Evolutionary conservation across 768 basidiomycete genomes (phyloP), one percentile per base, ranked within the genome.

Genomic region (Gloeophyllum trabeum): DNA sequence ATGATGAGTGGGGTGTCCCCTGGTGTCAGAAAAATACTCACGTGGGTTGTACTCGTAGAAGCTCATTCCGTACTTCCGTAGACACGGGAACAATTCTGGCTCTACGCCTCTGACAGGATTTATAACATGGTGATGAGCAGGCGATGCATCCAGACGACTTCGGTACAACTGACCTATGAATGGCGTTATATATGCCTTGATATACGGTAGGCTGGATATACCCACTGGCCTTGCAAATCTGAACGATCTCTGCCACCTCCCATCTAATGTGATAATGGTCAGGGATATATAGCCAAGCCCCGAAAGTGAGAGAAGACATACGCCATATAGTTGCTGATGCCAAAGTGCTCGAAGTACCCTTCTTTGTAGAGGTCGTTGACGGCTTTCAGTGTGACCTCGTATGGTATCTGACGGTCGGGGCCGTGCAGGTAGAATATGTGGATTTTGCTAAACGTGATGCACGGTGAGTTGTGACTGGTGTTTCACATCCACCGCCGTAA

Each of bases 381-480:
- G 1, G 60, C 65, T 42, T 62, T 61, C 6, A 75, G 50, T 0
- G 74, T 73, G 28, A 65, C 68, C 42, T 65, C 63, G 53, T 66
- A 68, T 2, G 67, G 65, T 1, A 62, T 66, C n/a, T 56, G 61
- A 30, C 66, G 60, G 43, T 71, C 65, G 1, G 64, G 63, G 10
- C 52, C 59, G 47, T 76, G 74, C 10, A 74, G 57, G 52, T 69
- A 75, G 55, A 61, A 71, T 48, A 73, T 63, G 22, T 71, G 67
- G 25, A 70, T 41, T 16, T 43, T 43, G 39, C 57, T 58, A n/a
- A n/a, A n/a, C n/a, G n/a, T n/a, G n/a, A n/a, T 10, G 16, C 28
- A 16, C 16, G 10, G 16, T 16, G 10, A 10, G 28, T 10, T 32
- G 28, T 10, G 28, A 10, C 16, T 16, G 16, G 16, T 10, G 10